Base-by-base conservation (phyloP, 2,329 filamentous ascomycete species). In the Claviceps cyperi region DNA sequence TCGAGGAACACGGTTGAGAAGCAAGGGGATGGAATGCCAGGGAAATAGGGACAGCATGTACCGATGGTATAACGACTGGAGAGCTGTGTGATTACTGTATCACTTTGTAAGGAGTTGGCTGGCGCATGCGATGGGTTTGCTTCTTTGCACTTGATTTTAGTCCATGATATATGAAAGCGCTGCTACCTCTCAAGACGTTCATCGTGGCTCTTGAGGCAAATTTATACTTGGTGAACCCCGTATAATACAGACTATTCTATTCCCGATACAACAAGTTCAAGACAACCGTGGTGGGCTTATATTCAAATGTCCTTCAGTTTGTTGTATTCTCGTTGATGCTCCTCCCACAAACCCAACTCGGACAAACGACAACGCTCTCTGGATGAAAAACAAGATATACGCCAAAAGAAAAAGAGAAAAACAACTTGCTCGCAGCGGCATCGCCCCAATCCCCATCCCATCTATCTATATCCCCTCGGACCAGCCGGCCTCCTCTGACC, bases 401-500 rank as follows among this genome's bases (percentile, higher is more conserved):
- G 28, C 28, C 28, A 32, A 32, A 11, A 32, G 28, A 11, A 32
- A 32, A 32, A 11, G 3, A 32, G 9, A 32, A 32, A 32, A 11
- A 4, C 9, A 1, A 32, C 9, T 32, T 32, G 9, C 28, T 11
- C 28, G 9, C 9, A 32, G 28, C 14, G 14, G 5, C 14, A 8
- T n/a, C n/a, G n/a, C 37, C 14, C n/a, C 8, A 17, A 19, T 11
- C 9, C 11, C 9, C 11, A 19, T 1, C 5, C 21, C 40, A 14
- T 9, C 22, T 50, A 36, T 63, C 56, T 60, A 43, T 68, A 66
- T 19, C 62, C 65, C 54, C 70, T 62, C 5, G 73, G 71, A n/a
- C 71, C 71, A 14, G 73, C 73, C 51, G 62, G 69, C 46, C 66
- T 60, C 53, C 65, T 62, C 48, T 56, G 32, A n/a, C 53, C 40